These are phyloP conservation scores for Raphanus sativus DNA, from an alignment of 345 rosid species.

Conservation along the genomic window DNA sequence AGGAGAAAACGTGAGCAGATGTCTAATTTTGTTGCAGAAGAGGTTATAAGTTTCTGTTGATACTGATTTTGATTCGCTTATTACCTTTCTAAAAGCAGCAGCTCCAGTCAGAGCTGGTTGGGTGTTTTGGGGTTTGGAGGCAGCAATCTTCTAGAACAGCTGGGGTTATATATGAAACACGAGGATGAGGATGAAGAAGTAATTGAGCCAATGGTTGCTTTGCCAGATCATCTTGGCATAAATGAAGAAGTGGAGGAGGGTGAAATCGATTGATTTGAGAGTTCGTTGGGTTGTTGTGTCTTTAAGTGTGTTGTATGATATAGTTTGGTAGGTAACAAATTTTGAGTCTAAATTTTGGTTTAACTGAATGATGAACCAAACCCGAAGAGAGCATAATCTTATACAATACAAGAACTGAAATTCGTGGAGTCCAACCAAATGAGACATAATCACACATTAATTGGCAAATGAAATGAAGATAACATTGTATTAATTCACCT, in stretches of 20 bases:
- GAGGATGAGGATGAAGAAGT: constrained; percentile 67
- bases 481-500: not conserved
- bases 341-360: not conserved
- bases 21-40: not conserved
- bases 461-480: not conserved
- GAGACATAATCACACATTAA: not conserved
- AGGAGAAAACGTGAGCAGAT: constrained; percentile 18
- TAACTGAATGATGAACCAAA: not conserved
- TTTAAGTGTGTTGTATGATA: not conserved
- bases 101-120: constrained; percentile 45
- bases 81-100: constrained; percentile 36
- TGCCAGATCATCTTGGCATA: not conserved
- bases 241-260: constrained; percentile 32
- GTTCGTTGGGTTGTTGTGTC: not conserved
- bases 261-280: constrained; percentile 27
- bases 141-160: constrained; percentile 70
- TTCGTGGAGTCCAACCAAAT: not conserved
- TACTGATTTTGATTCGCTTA: not conserved
- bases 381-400: not conserved
- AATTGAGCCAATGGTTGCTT: constrained; percentile 27
- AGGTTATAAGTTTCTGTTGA: not conserved
- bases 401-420: not conserved
- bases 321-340: not conserved
- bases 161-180: constrained; percentile 73
- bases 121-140: constrained; percentile 67